Evolutionary conservation across 306 rosid genomes (phyloP), one percentile per base, ranked within the genome.

Genomic region (Boehmeria nivea): DNA sequence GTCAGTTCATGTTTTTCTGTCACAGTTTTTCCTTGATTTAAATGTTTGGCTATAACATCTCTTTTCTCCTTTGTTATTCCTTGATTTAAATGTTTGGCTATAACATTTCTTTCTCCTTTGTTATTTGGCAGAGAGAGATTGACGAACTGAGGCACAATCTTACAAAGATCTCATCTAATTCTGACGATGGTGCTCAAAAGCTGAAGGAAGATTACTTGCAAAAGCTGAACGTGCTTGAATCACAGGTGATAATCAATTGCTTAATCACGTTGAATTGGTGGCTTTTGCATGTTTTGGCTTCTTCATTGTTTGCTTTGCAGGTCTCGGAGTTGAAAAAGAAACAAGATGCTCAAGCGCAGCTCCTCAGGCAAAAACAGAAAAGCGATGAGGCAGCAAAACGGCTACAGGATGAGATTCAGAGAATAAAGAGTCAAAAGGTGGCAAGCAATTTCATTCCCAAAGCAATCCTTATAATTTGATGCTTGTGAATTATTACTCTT

Each of bases 311-410:
- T 74, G 11, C 54, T 67, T 70, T 73, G 66, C 64, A 93, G 99
- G 95, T 88, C 34, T 65, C 81, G 11, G 96, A 78, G 58, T 69
- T 93, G 72, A 93, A 85, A 69, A 88, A 83, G 79, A 87, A 88
- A 34, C 95, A 93, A 57, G 99, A 85, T 57, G 95, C 89, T 52
- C 99, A 93, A 54, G 89, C 95, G 72, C 96, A 87, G 62, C 59
- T 83, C 16, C 34, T 88, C 70, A 79, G 64, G 64, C 99, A 93
- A 75, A 93, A 93, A 52, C 88, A 88, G 61, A 93, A 73, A 60
- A 83, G 88, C 59, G 99, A 93, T 4, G 99, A 93, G 78, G 93
- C 87, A 50, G 85, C 95, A 12, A 88, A 64, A 68, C 76, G 81
- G 49, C 85, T 93, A 48, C 94, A 83, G 18, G 99, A 88, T 75